Evolutionary conservation across 352 stramenopile species (phyloP), one percentile per base, ranked within the genome.

Genomic region (Pythium utonaiense): DNA sequence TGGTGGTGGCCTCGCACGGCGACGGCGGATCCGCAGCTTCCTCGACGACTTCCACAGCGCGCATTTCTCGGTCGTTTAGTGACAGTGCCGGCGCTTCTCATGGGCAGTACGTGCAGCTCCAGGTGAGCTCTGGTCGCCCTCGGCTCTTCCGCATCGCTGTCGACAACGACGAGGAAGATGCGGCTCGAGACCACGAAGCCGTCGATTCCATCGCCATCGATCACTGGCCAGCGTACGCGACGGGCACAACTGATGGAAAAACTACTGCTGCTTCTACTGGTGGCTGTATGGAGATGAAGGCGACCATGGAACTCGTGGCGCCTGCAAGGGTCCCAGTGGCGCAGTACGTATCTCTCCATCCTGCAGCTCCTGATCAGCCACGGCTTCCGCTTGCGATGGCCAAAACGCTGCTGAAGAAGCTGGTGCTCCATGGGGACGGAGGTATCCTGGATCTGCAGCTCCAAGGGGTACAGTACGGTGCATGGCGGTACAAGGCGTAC

Each of bases 401-500:
- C 34, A 65, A 53, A 9, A 59, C 70, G 19, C 81, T 92, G 51
- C 48, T 86, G 8, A 86, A 80, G 62, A 78, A 71, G 41, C 71
- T 80, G 49, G 64, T 92, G 53, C 71, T 77, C 19, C 58, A 72
- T 10, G 66, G 49, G 28, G n/a, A 28, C 28, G 42, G 51, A 16
- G 78, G 78, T 9, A 45, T 60, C 6, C 17, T 89, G 21, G 19
- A 47, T n/a, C 31, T 91, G 10, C 51, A 75, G 44, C 62, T 72
- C 7, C 73, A 93, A 31, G 78, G 75, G 22, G 30, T 91, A 8
- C 51, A 79, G 38, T 93, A 93, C 58, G 83, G 83, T 0, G 22
- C 55, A 5, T 93, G 81, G 83, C 66, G 33, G 1, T 91, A 80
- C 54, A 51, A 63, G 12, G 76, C 71, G 1, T 88, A 78, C 55